These are phyloP conservation scores for Moesziomyces sp. DNA, from an alignment of 1,284 basidiomycete species.

Conservation along the genomic window DNA sequence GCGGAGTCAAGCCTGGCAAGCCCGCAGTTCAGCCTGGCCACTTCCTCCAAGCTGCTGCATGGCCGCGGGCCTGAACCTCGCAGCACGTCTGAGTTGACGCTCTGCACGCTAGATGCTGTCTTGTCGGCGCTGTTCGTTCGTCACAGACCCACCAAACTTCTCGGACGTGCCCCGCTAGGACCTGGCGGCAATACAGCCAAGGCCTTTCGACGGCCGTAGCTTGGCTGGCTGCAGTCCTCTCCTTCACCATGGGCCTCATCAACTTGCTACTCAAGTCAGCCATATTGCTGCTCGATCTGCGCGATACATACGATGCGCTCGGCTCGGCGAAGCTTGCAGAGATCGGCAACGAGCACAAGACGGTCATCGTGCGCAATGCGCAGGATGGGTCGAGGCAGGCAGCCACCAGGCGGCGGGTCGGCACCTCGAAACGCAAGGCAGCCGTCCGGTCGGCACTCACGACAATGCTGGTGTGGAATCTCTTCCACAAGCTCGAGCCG, in stretches of 20 bases:
- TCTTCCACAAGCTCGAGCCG: constrained; percentile 42
- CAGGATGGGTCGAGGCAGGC: constrained; percentile 30
- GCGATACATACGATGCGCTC: constrained; percentile 36
- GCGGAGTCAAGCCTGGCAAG: no score
- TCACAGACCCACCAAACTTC: no score
- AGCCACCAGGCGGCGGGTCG: constrained; percentile 21
- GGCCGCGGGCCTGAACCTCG: no score
- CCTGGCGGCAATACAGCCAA: no score
- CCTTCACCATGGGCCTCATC: constrained; percentile 30
- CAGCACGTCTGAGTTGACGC: no score
- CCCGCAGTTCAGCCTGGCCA: no score
- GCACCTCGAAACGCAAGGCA: constrained; percentile 31
- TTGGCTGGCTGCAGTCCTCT: no score
- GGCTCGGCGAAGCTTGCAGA: constrained; percentile 24
- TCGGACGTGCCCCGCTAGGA: no score
- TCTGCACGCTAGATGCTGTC: no score
- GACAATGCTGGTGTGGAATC: constrained; percentile 42
- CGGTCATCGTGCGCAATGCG: constrained; percentile 30
- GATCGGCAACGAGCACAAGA: constrained; percentile 28
- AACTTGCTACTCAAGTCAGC: constrained; percentile 33
- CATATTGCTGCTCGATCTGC: constrained; percentile 40
- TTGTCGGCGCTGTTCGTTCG: no score
- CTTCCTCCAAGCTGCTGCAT: no score
- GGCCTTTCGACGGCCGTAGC: no score
- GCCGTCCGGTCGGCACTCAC: constrained; percentile 38